Conservation (phyloP, 2,329 filamentous ascomycete species). For the Lasiodiplodia sp. region DNA sequence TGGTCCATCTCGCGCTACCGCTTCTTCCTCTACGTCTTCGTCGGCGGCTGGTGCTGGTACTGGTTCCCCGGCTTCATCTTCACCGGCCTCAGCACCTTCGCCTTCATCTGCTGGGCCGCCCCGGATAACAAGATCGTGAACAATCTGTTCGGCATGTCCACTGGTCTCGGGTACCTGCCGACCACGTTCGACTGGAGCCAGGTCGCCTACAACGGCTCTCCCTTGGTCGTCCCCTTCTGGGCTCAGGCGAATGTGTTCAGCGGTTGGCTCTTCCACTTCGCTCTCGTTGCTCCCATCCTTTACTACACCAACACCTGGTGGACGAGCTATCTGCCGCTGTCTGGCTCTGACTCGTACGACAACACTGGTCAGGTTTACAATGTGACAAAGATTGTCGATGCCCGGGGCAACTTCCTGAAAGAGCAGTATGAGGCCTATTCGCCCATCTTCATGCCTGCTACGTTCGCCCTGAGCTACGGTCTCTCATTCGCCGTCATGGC, state of each 20-base stretch:
- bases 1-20: slow-evolving; percentile 37
- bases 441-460: slow-evolving; percentile 49
- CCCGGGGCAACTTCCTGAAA: slow-evolving; percentile 42
- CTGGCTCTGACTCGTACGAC: slow-evolving; percentile 59
- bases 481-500: slow-evolving; percentile 44
- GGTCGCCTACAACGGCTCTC: slow-evolving; percentile 32
- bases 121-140: slow-evolving; percentile 40
- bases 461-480: slow-evolving; percentile 47
- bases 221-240: slow-evolving; percentile 45
- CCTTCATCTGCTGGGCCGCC: slow-evolving; percentile 39
- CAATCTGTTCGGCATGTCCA: slow-evolving; percentile 38
- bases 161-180: slow-evolving; percentile 37
- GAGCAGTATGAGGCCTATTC: slow-evolving; percentile 50
- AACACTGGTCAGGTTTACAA: slow-evolving; percentile 72
- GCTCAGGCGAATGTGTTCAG: slow-evolving; percentile 53
- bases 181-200: slow-evolving; percentile 40
- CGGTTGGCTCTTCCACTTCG: slow-evolving; percentile 48
- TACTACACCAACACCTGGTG: slow-evolving; percentile 63
- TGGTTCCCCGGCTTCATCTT: slow-evolving; percentile 39
- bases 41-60: slow-evolving; percentile 38
- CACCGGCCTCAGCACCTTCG: slow-evolving; percentile 36
- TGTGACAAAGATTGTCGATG: slow-evolving; percentile 53
- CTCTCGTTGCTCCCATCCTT: slow-evolving; percentile 46
- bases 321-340: slow-evolving; percentile 35
- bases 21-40: slow-evolving; percentile 37